Percentiles rank a stretch among this genome's conserved stretches.
These are phyloP conservation scores for Diplodia intermedia DNA, from an alignment of 2,329 filamentous ascomycete species.

Conservation along the genomic window DNA sequence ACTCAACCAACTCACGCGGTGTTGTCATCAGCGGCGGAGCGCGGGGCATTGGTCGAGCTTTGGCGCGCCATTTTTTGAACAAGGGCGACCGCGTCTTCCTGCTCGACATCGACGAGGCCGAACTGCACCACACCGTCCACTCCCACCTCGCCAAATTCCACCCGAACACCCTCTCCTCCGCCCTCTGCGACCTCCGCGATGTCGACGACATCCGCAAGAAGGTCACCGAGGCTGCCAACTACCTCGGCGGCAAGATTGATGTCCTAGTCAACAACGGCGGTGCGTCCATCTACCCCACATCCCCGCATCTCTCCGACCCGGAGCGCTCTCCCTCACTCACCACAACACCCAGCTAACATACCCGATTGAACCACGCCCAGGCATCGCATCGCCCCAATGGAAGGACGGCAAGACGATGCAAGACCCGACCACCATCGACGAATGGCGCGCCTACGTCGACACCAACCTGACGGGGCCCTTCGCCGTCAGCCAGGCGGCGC, in stretches of 20 bases:
- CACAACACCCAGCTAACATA: not conserved
- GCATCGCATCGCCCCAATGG: slow-evolving; percentile 51
- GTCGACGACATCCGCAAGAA: slow-evolving; percentile 51
- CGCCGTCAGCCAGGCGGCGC: slow-evolving; percentile 55
- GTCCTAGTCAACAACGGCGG: slow-evolving; percentile 48
- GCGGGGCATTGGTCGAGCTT: slow-evolving; percentile 57
- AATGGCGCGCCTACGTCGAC: slow-evolving; percentile 57
- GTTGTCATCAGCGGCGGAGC: slow-evolving; percentile 54
- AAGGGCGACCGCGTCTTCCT: slow-evolving; percentile 52
- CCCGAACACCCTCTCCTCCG: slow-evolving; percentile 45
- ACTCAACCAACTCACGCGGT: slow-evolving; percentile 33
- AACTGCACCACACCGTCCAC: slow-evolving; percentile 37
- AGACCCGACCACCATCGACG: slow-evolving; percentile 50
- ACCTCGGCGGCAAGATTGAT: slow-evolving; percentile 51
- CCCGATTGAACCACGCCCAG: slow-evolving; percentile 5
- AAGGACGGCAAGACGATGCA: slow-evolving; percentile 56
- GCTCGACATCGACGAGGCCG: slow-evolving; percentile 45
- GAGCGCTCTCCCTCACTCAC: not conserved
- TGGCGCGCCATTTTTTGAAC: slow-evolving; percentile 53
- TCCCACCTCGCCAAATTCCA: slow-evolving; percentile 41
- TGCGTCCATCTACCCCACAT: not conserved
- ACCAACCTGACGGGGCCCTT: slow-evolving; percentile 58
- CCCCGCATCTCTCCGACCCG: not conserved
- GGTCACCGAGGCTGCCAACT: slow-evolving; percentile 52
- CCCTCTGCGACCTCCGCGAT: slow-evolving; percentile 55